Conservation (phyloP, 192 early-diverging fungal species). For the Kickxella alabastrina region DNA sequence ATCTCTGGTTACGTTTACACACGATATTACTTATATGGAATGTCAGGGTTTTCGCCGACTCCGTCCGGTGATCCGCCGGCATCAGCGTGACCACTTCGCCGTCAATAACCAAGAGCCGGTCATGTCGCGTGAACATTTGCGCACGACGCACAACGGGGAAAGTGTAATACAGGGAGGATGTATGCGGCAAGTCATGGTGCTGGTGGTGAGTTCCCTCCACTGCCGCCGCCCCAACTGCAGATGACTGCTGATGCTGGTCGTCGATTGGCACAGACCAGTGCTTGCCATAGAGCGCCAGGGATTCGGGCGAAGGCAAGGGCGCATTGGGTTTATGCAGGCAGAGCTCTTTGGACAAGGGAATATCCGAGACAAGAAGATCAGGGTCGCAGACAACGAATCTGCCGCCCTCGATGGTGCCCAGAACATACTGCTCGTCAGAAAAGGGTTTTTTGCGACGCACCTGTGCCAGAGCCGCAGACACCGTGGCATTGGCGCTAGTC, state of each 20-base stretch:
- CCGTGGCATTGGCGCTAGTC: slow-evolving; percentile 63
- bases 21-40: slow-evolving; percentile 65
- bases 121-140: slow-evolving; percentile 82
- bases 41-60: slow-evolving; percentile 75
- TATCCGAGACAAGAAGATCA: slow-evolving; percentile 70
- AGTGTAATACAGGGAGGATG: slow-evolving; percentile 61
- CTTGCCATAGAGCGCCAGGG: slow-evolving; percentile 3
- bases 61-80: slow-evolving; percentile 78
- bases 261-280: too few species aligned
- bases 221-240: too few species aligned
- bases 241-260: too few species aligned
- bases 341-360: slow-evolving; percentile 35
- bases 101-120: slow-evolving; percentile 88
- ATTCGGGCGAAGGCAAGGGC: slow-evolving; percentile 5
- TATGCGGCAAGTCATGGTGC: too few species aligned
- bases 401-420: slow-evolving; percentile 74
- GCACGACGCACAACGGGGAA: slow-evolving; percentile 81
- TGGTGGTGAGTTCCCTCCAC: too few species aligned
- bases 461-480: slow-evolving; percentile 75
- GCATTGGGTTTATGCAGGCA: slow-evolving; percentile 38
- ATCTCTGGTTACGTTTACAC: slow-evolving; percentile 69
- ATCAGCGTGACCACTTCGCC: slow-evolving; percentile 90
- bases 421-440: slow-evolving; percentile 76
- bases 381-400: slow-evolving; percentile 67
- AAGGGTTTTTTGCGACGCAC: slow-evolving; percentile 89